Conservation (phyloP, 305 asterid genomes). For the Solanum hybrid region DNA sequence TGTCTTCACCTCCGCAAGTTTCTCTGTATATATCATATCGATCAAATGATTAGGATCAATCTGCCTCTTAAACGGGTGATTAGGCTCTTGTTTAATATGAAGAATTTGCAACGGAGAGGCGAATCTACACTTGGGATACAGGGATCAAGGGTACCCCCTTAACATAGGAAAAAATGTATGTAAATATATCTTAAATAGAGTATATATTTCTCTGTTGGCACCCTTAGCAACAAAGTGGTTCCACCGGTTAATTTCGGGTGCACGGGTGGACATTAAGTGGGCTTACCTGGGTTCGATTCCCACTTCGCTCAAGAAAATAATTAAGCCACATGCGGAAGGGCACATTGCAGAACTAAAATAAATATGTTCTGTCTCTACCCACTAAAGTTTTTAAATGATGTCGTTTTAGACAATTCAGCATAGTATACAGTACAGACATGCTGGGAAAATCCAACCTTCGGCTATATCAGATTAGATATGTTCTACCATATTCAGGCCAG, state of each 20-base stretch:
- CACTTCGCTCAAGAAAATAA: not conserved
- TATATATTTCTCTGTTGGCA: not conserved
- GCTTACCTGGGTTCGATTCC: not conserved
- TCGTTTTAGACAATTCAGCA: not conserved
- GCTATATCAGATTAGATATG: not conserved
- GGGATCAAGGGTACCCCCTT: not conserved
- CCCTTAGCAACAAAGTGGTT: not conserved
- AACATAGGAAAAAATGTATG: not conserved
- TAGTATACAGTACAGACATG: not conserved
- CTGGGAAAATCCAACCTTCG: not conserved
- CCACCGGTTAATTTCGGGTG: not conserved
- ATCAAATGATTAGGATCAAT: not conserved
- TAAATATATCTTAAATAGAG: not conserved
- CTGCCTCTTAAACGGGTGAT: not conserved
- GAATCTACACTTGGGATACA: not conserved
- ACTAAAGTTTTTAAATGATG: not conserved
- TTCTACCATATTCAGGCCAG: not conserved
- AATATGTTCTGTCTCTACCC: not conserved
- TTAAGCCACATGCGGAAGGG: not conserved
- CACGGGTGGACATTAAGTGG: not conserved
- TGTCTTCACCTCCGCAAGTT: conserved; percentile 53
- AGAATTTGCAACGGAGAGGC: not conserved
- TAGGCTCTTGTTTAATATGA: not conserved
- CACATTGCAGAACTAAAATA: not conserved
- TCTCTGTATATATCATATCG: conserved; percentile 32